These are phyloP conservation scores for Nemophila menziesii DNA, from an alignment of 257 asterid species.

Conservation along the genomic window DNA sequence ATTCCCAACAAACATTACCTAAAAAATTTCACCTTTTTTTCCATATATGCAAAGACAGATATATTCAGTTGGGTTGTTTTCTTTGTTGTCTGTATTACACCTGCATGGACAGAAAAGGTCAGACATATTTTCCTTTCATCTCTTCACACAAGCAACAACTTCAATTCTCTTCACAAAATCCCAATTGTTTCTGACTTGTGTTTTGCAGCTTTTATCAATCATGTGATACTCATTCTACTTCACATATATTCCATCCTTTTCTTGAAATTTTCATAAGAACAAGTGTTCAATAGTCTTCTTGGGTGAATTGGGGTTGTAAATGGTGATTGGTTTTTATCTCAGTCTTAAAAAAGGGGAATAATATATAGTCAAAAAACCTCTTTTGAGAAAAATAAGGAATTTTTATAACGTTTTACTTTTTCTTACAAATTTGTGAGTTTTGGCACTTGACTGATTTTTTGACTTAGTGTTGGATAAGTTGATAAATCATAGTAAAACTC, in stretches of 20 bases:
- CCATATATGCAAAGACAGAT: constrained; percentile 1
- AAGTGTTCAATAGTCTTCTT: not conserved
- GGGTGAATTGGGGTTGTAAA: not conserved
- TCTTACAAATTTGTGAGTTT: too few relatives aligned
- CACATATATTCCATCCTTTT: not conserved
- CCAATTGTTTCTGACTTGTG: constrained; percentile 1
- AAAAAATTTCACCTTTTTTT: not conserved
- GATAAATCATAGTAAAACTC: too few relatives aligned
- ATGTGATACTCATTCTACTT: not conserved
- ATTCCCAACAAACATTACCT: constrained; percentile 5
- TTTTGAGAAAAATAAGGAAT: too few relatives aligned
- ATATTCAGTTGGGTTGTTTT: constrained; percentile 22
- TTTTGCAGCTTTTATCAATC: not conserved
- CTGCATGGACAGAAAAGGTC: constrained; percentile 12
- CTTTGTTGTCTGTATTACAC: constrained; percentile 25
- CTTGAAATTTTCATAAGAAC: constrained; percentile 11
- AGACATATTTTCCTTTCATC: not conserved
- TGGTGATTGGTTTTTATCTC: too few relatives aligned
- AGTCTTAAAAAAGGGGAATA: too few relatives aligned
- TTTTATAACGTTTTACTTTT: too few relatives aligned
- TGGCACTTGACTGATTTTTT: too few relatives aligned
- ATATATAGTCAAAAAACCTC: too few relatives aligned
- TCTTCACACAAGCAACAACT: not conserved
- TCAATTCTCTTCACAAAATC: not conserved
- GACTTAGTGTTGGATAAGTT: too few relatives aligned